Conservation (phyloP, 345 rosid species). For the Hibiscus mutabilis region DNA sequence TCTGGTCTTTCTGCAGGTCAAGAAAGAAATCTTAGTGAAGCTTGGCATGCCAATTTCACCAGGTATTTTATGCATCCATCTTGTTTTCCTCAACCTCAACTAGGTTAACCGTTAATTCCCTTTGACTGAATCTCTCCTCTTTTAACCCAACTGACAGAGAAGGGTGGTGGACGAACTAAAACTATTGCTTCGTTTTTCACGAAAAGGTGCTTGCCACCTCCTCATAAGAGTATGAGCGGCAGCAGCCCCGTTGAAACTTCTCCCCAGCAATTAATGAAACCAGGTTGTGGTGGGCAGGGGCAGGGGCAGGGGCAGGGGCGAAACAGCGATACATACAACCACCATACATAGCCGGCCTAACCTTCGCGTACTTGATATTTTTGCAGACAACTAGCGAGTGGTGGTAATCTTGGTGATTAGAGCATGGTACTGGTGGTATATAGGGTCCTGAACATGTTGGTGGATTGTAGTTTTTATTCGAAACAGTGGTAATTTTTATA, state of each 20-base stretch:
- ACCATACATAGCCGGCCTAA: not conserved
- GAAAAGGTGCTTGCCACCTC: constrained; percentile 83
- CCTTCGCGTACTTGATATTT: not conserved
- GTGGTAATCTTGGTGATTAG: not conserved
- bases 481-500: not conserved
- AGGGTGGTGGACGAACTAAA: constrained; percentile 32
- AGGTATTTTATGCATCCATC: constrained; percentile 22
- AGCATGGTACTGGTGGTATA: not conserved
- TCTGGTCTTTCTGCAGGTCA: constrained; percentile 43
- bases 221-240: constrained; percentile 11
- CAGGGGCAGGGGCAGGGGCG: constrained; percentile 16
- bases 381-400: not conserved
- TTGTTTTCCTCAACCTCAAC: not conserved
- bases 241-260: constrained; percentile 21
- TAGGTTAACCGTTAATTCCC: not conserved
- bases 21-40: constrained; percentile 59
- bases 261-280: constrained; percentile 16
- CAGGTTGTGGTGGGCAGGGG: constrained; percentile 16
- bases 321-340: constrained; percentile 12
- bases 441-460: not conserved
- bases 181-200: constrained; percentile 66
- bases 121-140: not conserved
- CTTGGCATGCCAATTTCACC: constrained; percentile 64
- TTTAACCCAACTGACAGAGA: constrained; percentile 21
- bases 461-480: not conserved